Evolutionary conservation across 1,139 yeast species (phyloP).

Genomic region (Zygoascus hellenicus): DNA sequence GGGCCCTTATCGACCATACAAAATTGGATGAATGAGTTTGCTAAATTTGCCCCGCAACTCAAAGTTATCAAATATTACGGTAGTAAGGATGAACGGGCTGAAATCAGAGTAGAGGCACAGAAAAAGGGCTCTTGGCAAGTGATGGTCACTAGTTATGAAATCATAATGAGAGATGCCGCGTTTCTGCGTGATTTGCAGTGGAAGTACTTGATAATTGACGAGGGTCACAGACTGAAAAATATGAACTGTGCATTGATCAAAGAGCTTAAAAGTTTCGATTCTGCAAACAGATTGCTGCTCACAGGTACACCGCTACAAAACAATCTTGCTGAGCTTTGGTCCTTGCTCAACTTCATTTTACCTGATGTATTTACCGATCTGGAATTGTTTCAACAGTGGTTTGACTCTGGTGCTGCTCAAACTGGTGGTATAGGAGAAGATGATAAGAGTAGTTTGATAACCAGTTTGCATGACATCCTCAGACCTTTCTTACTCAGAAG

Average conservation of each 20-base stretch:
- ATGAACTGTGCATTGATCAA: slow-evolving; percentile 68
- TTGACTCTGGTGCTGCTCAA: slow-evolving; percentile 58
- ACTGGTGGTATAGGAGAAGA: slow-evolving; percentile 47
- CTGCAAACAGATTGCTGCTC: slow-evolving; percentile 61
- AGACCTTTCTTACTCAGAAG: slow-evolving; percentile 84
- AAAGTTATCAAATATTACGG: slow-evolving; percentile 62
- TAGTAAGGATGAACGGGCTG: slow-evolving; percentile 13
- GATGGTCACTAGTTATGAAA: slow-evolving; percentile 77
- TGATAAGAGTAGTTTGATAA: slow-evolving; percentile 55
- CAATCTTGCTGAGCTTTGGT: slow-evolving; percentile 84
- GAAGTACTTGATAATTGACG: slow-evolving; percentile 91
- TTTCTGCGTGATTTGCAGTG: slow-evolving; percentile 52
- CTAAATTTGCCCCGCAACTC: slow-evolving; percentile 65
- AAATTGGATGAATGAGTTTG: slow-evolving; percentile 75
- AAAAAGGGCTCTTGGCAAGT: slow-evolving; percentile 37
- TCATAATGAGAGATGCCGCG: slow-evolving; percentile 59
- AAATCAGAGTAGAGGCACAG: slow-evolving; percentile 26
- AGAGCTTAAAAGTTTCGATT: slow-evolving; percentile 56
- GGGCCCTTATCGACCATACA: slow-evolving; percentile 85
- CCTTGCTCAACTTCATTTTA: slow-evolving; percentile 75
- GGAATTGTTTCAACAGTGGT: slow-evolving; percentile 88
- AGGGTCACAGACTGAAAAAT: slow-evolving; percentile 88
- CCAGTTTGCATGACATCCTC: slow-evolving; percentile 77
- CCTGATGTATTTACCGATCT: slow-evolving; percentile 92
- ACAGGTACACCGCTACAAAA: slow-evolving; percentile 96